Evolutionary conservation across 495 filamentous ascomycete species (phyloP).

Genomic region (Penicillium bovifimosum): DNA sequence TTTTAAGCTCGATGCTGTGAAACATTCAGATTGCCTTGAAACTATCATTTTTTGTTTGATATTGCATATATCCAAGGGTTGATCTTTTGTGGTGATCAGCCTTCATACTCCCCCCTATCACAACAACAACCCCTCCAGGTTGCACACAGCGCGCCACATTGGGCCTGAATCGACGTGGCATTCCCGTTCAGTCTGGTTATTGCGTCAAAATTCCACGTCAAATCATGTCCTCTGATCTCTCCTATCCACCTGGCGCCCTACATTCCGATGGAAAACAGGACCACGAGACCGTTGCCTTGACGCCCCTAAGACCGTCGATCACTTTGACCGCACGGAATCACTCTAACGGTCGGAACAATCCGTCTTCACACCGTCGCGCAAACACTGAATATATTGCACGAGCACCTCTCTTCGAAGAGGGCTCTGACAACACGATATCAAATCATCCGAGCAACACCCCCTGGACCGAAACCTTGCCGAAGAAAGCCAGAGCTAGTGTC

Average conservation of each 20-base stretch:
- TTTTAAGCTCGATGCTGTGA: background rate
- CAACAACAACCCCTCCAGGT: slow-evolving; percentile 8
- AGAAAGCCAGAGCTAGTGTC: slow-evolving; percentile 37
- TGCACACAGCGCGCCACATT: slow-evolving; percentile 24
- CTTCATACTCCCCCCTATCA: slow-evolving; percentile 6
- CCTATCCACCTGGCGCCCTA: slow-evolving; percentile 16
- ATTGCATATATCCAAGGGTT: background rate
- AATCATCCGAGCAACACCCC: slow-evolving; percentile 16
- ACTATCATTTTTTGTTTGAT: background rate
- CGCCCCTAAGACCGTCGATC: slow-evolving; percentile 16
- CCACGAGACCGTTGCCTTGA: slow-evolving; percentile 25
- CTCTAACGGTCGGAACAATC: slow-evolving; percentile 16
- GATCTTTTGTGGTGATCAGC: background rate
- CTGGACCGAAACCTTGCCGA: slow-evolving; percentile 31
- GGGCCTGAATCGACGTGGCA: slow-evolving; percentile 32
- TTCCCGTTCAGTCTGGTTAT: slow-evolving; percentile 19
- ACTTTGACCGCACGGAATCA: slow-evolving; percentile 16
- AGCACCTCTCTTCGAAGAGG: slow-evolving; percentile 23
- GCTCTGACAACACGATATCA: slow-evolving; percentile 17
- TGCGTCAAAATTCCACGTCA: slow-evolving; percentile 5
- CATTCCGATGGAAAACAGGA: slow-evolving; percentile 25
- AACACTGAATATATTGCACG: slow-evolving; percentile 39
- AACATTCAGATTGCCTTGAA: background rate
- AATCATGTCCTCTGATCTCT: slow-evolving; percentile 18
- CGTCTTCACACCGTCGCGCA: slow-evolving; percentile 36